A percentile compares a stretch with the other conserved stretches of the same genome.
Conservation (phyloP, 306 rosid genomes). For the Notholithocarpus densiflorus region DNA sequence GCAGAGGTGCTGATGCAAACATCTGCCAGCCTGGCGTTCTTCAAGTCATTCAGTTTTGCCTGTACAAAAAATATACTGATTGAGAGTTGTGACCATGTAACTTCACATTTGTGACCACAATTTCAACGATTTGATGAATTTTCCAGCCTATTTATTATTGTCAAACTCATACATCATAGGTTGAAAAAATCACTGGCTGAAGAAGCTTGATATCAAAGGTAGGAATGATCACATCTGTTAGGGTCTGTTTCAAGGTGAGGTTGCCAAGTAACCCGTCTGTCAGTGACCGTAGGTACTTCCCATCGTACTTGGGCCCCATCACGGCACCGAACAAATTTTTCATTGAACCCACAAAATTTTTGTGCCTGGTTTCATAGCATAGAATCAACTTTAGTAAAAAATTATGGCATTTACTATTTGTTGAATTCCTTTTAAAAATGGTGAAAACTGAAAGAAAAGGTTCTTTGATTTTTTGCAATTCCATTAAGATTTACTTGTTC, state of each 20-base stretch:
- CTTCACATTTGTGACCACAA: not conserved
- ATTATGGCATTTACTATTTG: not conserved
- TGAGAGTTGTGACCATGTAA: not conserved
- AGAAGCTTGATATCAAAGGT: not conserved
- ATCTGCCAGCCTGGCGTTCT: slow-evolving; percentile 37
- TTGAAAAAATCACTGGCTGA: slow-evolving; percentile 2
- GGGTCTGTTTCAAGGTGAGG: slow-evolving; percentile 22
- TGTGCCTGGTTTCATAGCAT: not conserved
- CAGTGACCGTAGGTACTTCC: slow-evolving; percentile 18
- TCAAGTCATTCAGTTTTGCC: slow-evolving; percentile 32
- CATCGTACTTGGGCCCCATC: slow-evolving; percentile 30
- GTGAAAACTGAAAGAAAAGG: not conserved
- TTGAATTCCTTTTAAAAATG: not conserved
- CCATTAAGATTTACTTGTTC: slow-evolving; percentile 8
- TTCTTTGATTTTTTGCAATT: not conserved
- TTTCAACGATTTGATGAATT: not conserved
- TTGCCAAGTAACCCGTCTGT: slow-evolving; percentile 15
- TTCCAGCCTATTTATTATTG: not conserved
- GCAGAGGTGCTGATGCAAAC: slow-evolving; percentile 46
- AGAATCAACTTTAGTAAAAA: too few species aligned
- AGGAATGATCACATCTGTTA: slow-evolving; percentile 6
- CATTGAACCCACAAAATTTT: not conserved
- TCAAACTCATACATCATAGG: not conserved
- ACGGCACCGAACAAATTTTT: not conserved
- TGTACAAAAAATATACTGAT: not conserved